These are phyloP conservation scores for Cyclostephanos tholiformis DNA, from an alignment of 108 stramenopile genomes.

Conservation along the genomic window DNA sequence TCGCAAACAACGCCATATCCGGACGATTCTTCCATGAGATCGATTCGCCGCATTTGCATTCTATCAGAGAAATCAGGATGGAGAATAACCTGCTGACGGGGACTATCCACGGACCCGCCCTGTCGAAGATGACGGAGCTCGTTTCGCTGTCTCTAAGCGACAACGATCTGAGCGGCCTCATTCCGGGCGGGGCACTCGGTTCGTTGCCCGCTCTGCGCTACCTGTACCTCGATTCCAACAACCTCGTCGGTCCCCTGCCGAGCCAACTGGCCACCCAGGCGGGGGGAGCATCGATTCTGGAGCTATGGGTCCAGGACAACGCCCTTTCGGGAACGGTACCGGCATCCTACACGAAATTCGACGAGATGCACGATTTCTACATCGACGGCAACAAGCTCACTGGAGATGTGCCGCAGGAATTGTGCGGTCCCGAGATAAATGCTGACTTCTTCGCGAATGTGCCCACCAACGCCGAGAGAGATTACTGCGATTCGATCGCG, in stretches of 20 bases:
- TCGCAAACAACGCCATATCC: slow-evolving; percentile 33
- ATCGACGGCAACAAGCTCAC: slow-evolving; percentile 53
- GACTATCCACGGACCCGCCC: slow-evolving; percentile 22
- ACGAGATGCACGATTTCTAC: slow-evolving; percentile 42
- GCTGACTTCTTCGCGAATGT: slow-evolving; percentile 38
- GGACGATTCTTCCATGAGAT: slow-evolving; percentile 33
- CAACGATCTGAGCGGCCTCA: slow-evolving; percentile 51
- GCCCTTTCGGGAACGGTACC: slow-evolving; percentile 60
- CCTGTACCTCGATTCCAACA: slow-evolving; percentile 48
- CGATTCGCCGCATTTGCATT: slow-evolving; percentile 38
- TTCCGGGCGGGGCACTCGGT: slow-evolving; percentile 40
- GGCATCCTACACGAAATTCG: slow-evolving; percentile 29
- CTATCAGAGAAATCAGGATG: slow-evolving; percentile 38
- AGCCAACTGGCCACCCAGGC: slow-evolving; percentile 24
- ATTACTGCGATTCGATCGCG: slow-evolving; percentile 56
- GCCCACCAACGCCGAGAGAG: slow-evolving; percentile 16
- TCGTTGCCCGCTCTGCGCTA: slow-evolving; percentile 29
- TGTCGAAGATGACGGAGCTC: slow-evolving; percentile 30
- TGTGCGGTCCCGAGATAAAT: slow-evolving; percentile 53
- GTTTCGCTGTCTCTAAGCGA: slow-evolving; percentile 45
- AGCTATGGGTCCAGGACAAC: slow-evolving; percentile 62
- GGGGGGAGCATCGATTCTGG: slow-evolving; percentile 18
- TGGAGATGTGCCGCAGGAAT: slow-evolving; percentile 33
- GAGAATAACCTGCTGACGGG: slow-evolving; percentile 42
- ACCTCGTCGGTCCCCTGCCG: slow-evolving; percentile 51